These are phyloP conservation scores for Brachypodium distachyon DNA, from an alignment of 202 grass and related monocot genomes.

Conservation along the genomic window DNA sequence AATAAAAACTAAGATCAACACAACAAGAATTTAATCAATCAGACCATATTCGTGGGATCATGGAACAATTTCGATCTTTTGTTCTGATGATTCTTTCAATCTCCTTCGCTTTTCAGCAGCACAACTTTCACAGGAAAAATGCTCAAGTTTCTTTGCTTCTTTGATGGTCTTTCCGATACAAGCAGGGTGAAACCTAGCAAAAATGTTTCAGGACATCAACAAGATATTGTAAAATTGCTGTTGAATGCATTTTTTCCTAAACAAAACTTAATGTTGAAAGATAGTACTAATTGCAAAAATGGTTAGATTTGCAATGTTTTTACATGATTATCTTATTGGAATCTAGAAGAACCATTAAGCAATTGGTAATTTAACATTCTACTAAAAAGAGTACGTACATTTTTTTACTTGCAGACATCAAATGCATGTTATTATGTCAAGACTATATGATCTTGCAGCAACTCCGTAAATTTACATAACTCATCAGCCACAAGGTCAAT, in stretches of 20 bases:
- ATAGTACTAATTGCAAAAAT: too few species aligned
- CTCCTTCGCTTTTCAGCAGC: constrained; percentile 57
- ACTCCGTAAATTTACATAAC: background rate
- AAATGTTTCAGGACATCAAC: constrained; percentile 9
- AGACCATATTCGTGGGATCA: background rate
- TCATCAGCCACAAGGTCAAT: background rate
- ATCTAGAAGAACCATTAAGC: background rate
- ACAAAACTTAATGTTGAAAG: too few species aligned
- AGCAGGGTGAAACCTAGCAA: constrained; percentile 58
- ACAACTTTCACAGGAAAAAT: constrained; percentile 61
- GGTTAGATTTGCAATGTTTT: background rate
- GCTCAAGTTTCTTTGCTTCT: constrained; percentile 62
- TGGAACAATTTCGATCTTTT: constrained; percentile 44
- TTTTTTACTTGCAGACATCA: background rate
- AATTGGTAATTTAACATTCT: background rate
- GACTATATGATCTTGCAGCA: background rate
- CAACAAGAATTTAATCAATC: background rate
- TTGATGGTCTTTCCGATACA: constrained; percentile 59
- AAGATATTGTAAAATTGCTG: background rate
- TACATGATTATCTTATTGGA: background rate
- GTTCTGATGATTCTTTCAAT: constrained; percentile 38
- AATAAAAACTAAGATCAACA: background rate
- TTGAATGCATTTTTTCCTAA: too few species aligned
- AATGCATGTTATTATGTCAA: background rate
- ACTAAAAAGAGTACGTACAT: background rate